A percentile compares a stretch with the other conserved stretches of the same genome.
Conservation (phyloP, 2,329 filamentous ascomycete species). For the Malbranchea zuffiana region DNA sequence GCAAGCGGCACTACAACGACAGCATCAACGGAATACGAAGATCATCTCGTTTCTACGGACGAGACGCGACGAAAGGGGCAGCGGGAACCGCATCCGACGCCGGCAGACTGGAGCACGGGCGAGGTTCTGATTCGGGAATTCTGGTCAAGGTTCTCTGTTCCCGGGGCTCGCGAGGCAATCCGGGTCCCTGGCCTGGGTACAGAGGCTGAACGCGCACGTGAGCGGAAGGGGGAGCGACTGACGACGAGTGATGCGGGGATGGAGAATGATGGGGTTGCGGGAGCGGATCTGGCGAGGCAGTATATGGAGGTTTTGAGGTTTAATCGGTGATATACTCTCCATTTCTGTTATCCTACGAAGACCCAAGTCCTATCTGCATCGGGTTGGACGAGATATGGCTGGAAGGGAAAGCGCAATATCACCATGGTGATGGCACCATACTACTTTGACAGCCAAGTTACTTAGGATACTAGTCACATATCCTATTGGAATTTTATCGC, state of each 20-base stretch:
- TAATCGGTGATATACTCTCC: conserved; percentile 26
- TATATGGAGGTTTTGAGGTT: conserved; percentile 38
- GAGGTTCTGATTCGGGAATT: conserved; percentile 32
- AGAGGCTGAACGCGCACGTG: conserved; percentile 25
- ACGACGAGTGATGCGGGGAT: conserved; percentile 14
- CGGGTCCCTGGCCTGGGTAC: conserved; percentile 32
- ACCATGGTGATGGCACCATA: no score
- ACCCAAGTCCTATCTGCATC: no score
- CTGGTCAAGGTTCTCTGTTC: conserved; percentile 29
- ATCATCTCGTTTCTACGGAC: neutral
- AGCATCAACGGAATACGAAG: neutral
- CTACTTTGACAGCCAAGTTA: no score
- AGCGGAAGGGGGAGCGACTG: conserved; percentile 12
- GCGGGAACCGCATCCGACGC: conserved; percentile 8
- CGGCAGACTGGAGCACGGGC: conserved; percentile 31
- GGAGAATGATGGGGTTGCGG: conserved; percentile 19
- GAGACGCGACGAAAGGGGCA: neutral
- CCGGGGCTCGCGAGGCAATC: conserved; percentile 32
- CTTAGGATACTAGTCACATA: no score
- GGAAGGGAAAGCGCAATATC: no score
- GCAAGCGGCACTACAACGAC: neutral
- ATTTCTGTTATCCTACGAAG: no score
- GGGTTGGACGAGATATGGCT: no score
- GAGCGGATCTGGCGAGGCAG: conserved; percentile 34
- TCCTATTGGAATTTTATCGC: no score